These are phyloP conservation scores for Detonula confervacea DNA, from an alignment of 352 stramenopile genomes.

Conservation along the genomic window DNA sequence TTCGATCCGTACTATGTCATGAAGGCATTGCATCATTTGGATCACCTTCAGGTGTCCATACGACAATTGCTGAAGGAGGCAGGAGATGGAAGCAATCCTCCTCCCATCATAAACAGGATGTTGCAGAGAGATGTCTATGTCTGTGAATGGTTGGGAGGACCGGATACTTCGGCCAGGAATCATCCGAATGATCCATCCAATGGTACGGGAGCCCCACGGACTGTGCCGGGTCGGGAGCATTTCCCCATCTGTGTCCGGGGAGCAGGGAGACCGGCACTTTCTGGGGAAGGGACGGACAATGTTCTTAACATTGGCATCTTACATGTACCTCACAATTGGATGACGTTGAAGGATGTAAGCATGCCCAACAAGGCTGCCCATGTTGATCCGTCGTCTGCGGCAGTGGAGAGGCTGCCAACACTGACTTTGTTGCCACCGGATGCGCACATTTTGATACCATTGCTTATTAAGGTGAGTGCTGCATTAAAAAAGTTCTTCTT, in stretches of 20 bases:
- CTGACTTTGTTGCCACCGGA: constrained; percentile 77
- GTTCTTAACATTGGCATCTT: constrained; percentile 80
- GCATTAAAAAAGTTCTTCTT: too few relatives aligned
- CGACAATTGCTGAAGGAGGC: constrained; percentile 43
- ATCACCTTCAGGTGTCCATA: constrained; percentile 70
- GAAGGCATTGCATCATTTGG: constrained; percentile 71
- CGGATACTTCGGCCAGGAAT: constrained; percentile 38
- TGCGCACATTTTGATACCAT: constrained; percentile 77
- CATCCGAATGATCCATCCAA: constrained; percentile 17
- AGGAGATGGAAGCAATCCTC: constrained; percentile 34
- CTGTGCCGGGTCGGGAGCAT: constrained; percentile 46
- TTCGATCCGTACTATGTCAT: constrained; percentile 75
- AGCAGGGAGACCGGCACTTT: constrained; percentile 55
- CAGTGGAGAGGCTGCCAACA: constrained; percentile 49
- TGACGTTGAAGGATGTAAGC: constrained; percentile 29
- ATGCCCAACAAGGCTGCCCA: constrained; percentile 20
- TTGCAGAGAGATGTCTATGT: constrained; percentile 79
- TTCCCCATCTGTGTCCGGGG: constrained; percentile 70
- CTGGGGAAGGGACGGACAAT: constrained; percentile 54
- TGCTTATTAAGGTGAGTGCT: constrained; percentile 54
- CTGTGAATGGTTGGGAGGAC: constrained; percentile 72
- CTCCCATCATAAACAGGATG: constrained; percentile 46
- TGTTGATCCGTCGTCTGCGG: too few relatives aligned
- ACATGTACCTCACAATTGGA: constrained; percentile 59
- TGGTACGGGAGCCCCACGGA: constrained; percentile 28